Evolutionary conservation across 805 yeast species (phyloP).

Genomic region (Saccharomycopsis babjevae): DNA sequence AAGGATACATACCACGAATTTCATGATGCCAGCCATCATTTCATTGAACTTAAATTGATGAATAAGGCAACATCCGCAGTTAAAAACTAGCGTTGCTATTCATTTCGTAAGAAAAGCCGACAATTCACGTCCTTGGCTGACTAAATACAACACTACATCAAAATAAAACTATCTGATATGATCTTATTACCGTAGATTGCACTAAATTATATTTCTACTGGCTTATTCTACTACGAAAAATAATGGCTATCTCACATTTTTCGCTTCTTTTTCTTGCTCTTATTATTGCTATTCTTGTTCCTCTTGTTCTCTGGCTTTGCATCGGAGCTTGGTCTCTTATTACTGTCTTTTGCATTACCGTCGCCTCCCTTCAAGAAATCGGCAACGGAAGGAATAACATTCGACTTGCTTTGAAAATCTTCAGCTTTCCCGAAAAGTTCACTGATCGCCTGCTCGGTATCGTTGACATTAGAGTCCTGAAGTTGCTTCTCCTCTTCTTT

Average conservation of each 20-base stretch:
- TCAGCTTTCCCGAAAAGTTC: neutral
- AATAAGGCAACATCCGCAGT: no score
- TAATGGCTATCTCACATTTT: neutral
- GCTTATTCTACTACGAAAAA: no score
- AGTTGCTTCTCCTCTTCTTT: neutral
- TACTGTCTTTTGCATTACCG: neutral
- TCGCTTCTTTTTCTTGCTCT: neutral
- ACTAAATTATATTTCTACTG: neutral
- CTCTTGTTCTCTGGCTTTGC: neutral
- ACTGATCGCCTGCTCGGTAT: neutral
- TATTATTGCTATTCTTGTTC: neutral
- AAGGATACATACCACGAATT: no score
- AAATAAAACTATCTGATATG: no score
- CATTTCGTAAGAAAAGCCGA: no score
- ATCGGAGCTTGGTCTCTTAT: neutral
- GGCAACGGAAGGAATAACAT: slow-evolving; percentile 1
- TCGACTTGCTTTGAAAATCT: neutral
- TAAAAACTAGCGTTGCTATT: no score
- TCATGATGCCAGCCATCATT: no score
- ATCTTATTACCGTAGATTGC: no score
- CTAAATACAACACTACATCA: no score
- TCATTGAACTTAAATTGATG: no score
- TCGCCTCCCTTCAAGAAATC: neutral
- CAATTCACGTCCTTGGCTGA: no score
- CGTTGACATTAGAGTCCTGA: neutral